Conservation (phyloP, 2,329 filamentous ascomycete genomes). For the Colletotrichum eleusines region DNA sequence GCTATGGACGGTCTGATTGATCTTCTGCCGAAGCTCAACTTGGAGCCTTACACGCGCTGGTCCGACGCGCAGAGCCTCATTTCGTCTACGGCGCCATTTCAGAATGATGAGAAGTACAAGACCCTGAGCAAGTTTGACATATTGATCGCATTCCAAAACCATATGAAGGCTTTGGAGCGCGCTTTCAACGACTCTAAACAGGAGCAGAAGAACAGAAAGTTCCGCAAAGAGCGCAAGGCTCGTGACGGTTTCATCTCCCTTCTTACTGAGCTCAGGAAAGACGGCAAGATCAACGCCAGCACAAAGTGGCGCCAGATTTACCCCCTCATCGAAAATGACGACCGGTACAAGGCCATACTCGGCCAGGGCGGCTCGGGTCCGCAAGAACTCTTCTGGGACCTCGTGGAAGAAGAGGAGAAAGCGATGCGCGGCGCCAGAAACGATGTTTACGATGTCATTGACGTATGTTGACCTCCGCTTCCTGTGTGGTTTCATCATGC, state of each 20-base stretch:
- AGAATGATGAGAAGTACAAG: slow-evolving; percentile 86
- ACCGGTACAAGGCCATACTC: slow-evolving; percentile 85
- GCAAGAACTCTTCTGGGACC: slow-evolving; percentile 95
- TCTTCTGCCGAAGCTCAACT: slow-evolving; percentile 81
- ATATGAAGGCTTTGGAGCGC: slow-evolving; percentile 92
- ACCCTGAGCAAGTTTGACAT: slow-evolving; percentile 89
- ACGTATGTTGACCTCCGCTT: slow-evolving; percentile 68
- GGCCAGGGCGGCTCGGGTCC: slow-evolving; percentile 88
- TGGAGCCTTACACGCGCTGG: slow-evolving; percentile 97
- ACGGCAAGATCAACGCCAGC: slow-evolving; percentile 88
- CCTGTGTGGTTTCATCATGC: slow-evolving; percentile 31
- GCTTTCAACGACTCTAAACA: slow-evolving; percentile 92
- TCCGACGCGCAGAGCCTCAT: slow-evolving; percentile 88
- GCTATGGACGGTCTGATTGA: slow-evolving; percentile 87
- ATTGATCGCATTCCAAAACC: slow-evolving; percentile 91
- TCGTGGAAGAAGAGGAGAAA: slow-evolving; percentile 92
- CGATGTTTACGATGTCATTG: slow-evolving; percentile 87
- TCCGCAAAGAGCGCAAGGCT: slow-evolving; percentile 85
- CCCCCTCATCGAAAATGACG: slow-evolving; percentile 80
- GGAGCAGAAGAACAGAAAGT: slow-evolving; percentile 84
- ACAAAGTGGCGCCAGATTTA: slow-evolving; percentile 90
- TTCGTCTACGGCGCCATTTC: slow-evolving; percentile 80
- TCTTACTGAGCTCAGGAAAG: slow-evolving; percentile 77
- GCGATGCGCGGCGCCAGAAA: slow-evolving; percentile 85
- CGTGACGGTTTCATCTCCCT: slow-evolving; percentile 84